Evolutionary conservation across 208 protist species (phyloP), one percentile per base, ranked within the genome.

Genomic region (Naegleria lovaniensis): DNA sequence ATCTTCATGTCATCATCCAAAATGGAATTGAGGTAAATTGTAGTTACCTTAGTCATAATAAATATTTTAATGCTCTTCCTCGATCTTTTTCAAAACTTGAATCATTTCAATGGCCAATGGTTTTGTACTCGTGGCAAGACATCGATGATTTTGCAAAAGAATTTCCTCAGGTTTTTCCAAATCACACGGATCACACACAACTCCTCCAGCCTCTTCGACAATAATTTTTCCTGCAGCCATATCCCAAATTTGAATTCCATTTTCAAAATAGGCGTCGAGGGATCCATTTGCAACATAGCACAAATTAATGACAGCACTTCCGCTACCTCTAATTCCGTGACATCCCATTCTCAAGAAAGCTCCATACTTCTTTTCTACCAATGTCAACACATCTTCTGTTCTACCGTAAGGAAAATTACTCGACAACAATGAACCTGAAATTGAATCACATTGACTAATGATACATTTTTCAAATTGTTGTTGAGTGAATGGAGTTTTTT

Each of bases 151-250:
- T 36, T 85, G n/a, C 41, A 85, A 43, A 7, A 39, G 22, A n/a
- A 33, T 15, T 36, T 43, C n/a, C 22, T 85, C 38, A 16, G 15
- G 38, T 22, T 43, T 38, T 43, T 85, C 36, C n/a, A 43, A 43
- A 19, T 43, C 87, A 90, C 2, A n/a, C 38, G 38, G 13, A 90
- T 90, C 87, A 75, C 11, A 51, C 7, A 83, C 87, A 5, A 41
- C 15, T 15, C 87, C 87, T 36, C 87, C 87, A 39, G 87, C 87
- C 48, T 90, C 87, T 51, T 90, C 55, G 9, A 90, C 87, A 79
- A 90, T 90, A 29, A 90, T 22, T 33, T 51, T 79, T 36, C 87
- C 87, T 36, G 87, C 87, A 25, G 55, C n/a, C 9, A 90, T 79
- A 48, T 90, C 87, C 87, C 87, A 90, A 22, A n/a, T 41, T 41